Conservation (phyloP, 345 rosid species). For the Angophora floribunda region DNA sequence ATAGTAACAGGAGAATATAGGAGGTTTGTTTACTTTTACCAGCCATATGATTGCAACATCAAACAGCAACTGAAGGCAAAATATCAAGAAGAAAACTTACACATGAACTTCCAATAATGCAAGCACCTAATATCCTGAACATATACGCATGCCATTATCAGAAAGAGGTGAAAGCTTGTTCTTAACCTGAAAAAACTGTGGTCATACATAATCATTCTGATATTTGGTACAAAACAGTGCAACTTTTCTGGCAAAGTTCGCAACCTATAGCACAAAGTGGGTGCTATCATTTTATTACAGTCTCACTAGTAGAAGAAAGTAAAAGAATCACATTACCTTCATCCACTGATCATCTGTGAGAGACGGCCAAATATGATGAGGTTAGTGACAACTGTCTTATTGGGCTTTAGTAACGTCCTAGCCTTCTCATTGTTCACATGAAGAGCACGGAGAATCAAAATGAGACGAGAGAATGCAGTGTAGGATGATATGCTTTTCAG, state of each 20-base stretch:
- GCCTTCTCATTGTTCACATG: conserved; percentile 99
- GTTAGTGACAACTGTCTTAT: conserved; percentile 83
- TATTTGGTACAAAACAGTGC: background rate
- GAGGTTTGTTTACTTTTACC: background rate
- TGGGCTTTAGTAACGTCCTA: conserved; percentile 94
- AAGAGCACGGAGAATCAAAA: conserved; percentile 96
- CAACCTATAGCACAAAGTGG: background rate
- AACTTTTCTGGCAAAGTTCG: background rate
- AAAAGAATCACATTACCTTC: conserved; percentile 43
- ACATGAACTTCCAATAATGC: background rate
- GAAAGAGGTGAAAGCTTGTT: background rate
- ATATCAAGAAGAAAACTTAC: background rate
- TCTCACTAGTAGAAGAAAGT: background rate
- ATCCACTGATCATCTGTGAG: conserved; percentile 97
- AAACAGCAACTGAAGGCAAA: background rate
- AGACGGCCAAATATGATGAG: conserved; percentile 99
- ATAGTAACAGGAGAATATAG: background rate
- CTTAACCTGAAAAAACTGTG: background rate
- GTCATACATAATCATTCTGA: background rate
- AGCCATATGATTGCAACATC: background rate
- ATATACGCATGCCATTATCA: background rate
- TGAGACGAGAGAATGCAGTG: conserved; percentile 96
- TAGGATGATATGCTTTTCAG: conserved; percentile 94
- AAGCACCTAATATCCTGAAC: background rate
- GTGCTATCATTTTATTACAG: background rate